Evolutionary conservation across 148 eudicot species (phyloP).

Genomic region (Vaccinium corymbosum): DNA sequence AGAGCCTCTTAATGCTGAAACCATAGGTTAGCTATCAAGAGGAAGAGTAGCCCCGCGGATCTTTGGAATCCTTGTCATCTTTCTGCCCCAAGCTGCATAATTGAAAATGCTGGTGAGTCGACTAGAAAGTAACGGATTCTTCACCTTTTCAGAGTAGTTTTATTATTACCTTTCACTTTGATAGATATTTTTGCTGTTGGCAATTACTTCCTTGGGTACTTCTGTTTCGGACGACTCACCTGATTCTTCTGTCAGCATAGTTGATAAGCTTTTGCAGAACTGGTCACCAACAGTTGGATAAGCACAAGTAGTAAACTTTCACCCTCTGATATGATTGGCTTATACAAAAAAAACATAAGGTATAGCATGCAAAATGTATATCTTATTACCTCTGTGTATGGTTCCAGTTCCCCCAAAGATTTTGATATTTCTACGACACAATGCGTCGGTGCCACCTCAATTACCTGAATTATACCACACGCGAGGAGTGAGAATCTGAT

Average conservation of each 20-base stretch:
- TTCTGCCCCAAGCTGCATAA: conserved; percentile 12
- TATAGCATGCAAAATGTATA: not conserved
- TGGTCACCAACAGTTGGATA: conserved; percentile 17
- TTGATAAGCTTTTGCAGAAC: conserved; percentile 54
- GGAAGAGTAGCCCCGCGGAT: conserved; percentile 19
- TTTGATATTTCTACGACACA: conserved; percentile 53
- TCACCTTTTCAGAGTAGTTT: not conserved
- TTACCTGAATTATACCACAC: conserved; percentile 25
- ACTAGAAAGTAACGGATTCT: not conserved
- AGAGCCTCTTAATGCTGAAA: conserved; percentile 3
- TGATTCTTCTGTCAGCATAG: conserved; percentile 38
- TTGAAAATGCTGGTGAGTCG: conserved; percentile 4
- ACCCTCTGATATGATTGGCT: not conserved
- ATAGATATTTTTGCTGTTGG: conserved; percentile 16
- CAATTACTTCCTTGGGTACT: conserved; percentile 20
- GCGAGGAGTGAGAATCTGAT: conserved; percentile 1
- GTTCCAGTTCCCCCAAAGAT: conserved; percentile 33
- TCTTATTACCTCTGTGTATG: conserved; percentile 40
- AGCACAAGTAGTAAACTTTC: conserved; percentile 3
- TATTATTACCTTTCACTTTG: conserved; percentile 6
- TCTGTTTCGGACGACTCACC: conserved; percentile 13
- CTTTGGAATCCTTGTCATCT: not conserved
- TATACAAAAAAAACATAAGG: not conserved
- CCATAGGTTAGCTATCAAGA: conserved; percentile 12
- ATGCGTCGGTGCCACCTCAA: conserved; percentile 52